phyloP scores from a whole-genome alignment of 78 protist genomes.

The Salpingoeca rosetta region DNA sequence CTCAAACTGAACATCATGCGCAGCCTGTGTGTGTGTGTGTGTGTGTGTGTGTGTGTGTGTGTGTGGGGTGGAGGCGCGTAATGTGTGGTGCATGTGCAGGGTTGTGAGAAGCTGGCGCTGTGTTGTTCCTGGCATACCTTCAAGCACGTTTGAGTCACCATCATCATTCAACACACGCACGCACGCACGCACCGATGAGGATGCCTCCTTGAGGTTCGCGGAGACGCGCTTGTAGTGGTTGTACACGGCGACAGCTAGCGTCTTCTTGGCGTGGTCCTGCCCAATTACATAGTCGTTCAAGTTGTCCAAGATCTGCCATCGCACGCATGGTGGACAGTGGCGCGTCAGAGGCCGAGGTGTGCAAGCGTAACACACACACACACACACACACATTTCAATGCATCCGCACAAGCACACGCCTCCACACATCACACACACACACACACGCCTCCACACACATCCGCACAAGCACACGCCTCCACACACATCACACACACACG shows the following conservation, averaged over 20 bases:
- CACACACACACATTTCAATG: no score
- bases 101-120: background rate
- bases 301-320: conserved; percentile 2
- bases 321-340: no score
- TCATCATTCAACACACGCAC: no score
- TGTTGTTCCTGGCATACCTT: background rate
- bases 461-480: no score
- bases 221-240: conserved; percentile 43
- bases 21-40: background rate
- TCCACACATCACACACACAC: no score
- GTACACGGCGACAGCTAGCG: conserved; percentile 32
- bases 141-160: background rate
- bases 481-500: no score
- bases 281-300: conserved; percentile 28
- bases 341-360: no score
- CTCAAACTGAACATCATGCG: conserved; percentile 3
- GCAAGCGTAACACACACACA: no score
- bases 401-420: no score
- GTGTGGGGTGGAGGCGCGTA: no score
- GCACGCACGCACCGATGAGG: background rate
- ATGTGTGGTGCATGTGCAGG: background rate
- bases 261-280: conserved; percentile 17
- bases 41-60: background rate
- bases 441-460: no score
- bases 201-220: background rate